Evolutionary conservation across 306 rosid species (phyloP), one percentile per base, ranked within the genome.

Genomic region (Pyrus pyrifolia): DNA sequence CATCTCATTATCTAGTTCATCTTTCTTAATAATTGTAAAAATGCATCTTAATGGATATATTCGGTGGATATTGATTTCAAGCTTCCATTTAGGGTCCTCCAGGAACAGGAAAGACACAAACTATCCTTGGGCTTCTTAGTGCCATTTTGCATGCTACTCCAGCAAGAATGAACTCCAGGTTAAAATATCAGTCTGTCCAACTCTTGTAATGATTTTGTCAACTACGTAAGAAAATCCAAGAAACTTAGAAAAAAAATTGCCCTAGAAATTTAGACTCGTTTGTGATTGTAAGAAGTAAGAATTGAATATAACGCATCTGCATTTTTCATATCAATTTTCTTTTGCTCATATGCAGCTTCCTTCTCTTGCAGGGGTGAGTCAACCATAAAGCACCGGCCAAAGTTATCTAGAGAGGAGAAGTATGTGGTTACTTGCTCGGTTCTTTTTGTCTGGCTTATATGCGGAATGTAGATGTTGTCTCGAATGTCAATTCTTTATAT

Each of bases 31-130:
- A 27, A 30, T 13, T 25, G 19, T 21, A 18, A 8, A 19, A 14
- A 15, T 71, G 21, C 18, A 29, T 22, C 7, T 33, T 46, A 11
- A 49, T 62, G 51, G 51, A 62, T 23, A 18, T 45, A 58, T 63
- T 25, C 70, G 33, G 55, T 45, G 70, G 76, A 75, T 76, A 17
- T 64, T 90, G 84, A 88, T 70, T 74, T 55, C 61, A 64, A 62
- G 65, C 73, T 73, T 76, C 57, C 82, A 83, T 86, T 76, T 83
- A 94, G 98, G 98, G 98, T 12, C 98, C 98, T 81, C 98, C 98
- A 81, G 97, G 98, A 78, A 94, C 98, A 69, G 98, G 97, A 78
- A 94, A 94, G 85, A 94, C 98, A 73, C 96, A 94, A 75, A 90
- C 98, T 77, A 92, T 90, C 79, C 96, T 94, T 79, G 98, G 93